A percentile compares a stretch with the other conserved stretches of the same genome.
phyloP scores from a whole-genome alignment of 2,329 filamentous ascomycete species.

The Aspergillus piperis region DNA sequence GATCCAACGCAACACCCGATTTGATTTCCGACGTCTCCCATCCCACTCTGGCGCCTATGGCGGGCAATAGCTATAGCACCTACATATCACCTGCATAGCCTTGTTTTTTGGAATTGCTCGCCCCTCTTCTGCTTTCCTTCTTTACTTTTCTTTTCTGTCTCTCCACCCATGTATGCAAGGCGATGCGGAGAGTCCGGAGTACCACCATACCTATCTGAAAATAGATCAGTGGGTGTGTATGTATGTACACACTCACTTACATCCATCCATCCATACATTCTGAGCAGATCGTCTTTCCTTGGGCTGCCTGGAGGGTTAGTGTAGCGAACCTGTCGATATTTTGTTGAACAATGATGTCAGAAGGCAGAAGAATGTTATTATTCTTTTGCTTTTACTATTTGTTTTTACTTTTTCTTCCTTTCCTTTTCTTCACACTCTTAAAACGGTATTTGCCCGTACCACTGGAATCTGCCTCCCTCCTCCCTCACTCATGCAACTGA shows the following conservation, averaged over 20 bases:
- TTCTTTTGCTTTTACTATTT: neutral
- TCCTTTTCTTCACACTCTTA: neutral
- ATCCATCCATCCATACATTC: neutral
- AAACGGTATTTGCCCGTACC: neutral
- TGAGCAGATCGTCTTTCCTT: neutral
- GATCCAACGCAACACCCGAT: neutral
- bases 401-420: neutral
- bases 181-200: slow-evolving; percentile 3
- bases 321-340: neutral
- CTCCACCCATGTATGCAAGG: neutral
- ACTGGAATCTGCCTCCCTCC: neutral
- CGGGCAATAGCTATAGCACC: neutral
- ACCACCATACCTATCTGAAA: neutral
- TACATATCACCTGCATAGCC: slow-evolving; percentile 1
- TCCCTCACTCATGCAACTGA: too few relatives aligned
- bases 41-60: slow-evolving; percentile 6
- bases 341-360: neutral
- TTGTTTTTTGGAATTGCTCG: neutral
- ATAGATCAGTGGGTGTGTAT: neutral
- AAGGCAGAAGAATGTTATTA: neutral
- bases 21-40: slow-evolving; percentile 2
- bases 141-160: too few relatives aligned
- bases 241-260: neutral
- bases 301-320: too few relatives aligned
- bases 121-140: too few relatives aligned